Base-by-base conservation (phyloP, 768 basidiomycete genomes). In the Lyophyllum atratum region DNA sequence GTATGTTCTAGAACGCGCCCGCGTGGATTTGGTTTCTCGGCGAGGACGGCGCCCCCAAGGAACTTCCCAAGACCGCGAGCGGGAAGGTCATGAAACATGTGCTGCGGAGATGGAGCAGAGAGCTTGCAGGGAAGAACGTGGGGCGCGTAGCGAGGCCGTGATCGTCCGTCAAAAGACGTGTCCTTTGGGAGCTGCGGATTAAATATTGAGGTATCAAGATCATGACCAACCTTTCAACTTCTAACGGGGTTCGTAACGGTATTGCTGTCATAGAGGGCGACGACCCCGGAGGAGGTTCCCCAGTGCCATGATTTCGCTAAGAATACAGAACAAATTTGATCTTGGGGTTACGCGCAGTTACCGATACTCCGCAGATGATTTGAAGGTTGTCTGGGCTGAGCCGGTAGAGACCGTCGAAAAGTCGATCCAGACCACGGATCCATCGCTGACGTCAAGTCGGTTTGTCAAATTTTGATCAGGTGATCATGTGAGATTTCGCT, bases 61-160 rank as follows among this genome's bases (percentile, higher is more conserved):
- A 90, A 59, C 67, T 93, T 8, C 92, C 92, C 0, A 92, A 90
- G 76, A 94, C 92, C 10, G 91, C 89, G 14, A 93, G 91, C 60
- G 92, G 92, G 39, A 94, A 94, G 69, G 85, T 94, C 42, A 84
- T 85, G 86, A 94, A 93, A 73, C 89, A 92, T 67, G 66, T 92
- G 3, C 67, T 94, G 44, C 76, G 92, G 28, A 72, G 76, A 21
- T 92, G 90, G 91, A 83, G 86, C 66, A 77, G 74, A 42, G 79
- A 82, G 8, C 64, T 89, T 39, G 83, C 79, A 24, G 63, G 70
- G 63, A 76, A 72, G 50, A 71, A 71, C 6, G 62, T 83, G 29
- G 87, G 87, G 26, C 54, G 56, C 34, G 70, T 71, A 2, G 12
- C 19, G 24, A 56, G 19, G 33, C n/a, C 21, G 33, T 50, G 39